Percentiles rank a stretch among this genome's conserved stretches.
phyloP scores from a whole-genome alignment of 495 filamentous ascomycete species.

The Immersiella caudata region DNA sequence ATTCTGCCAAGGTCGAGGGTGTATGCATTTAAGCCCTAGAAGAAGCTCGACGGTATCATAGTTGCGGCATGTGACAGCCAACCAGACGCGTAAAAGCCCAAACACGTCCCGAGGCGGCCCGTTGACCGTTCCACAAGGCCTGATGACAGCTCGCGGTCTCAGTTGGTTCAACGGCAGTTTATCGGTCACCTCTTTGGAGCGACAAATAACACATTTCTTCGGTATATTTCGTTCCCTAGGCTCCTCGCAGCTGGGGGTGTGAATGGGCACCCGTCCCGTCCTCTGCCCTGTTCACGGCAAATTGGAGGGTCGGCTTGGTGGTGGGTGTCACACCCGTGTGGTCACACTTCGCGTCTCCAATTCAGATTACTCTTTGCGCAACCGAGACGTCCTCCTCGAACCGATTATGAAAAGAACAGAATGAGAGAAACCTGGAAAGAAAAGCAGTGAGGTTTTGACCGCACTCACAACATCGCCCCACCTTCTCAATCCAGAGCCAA shows the following conservation, averaged over 20 bases:
- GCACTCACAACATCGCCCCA: neutral
- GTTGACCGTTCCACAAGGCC: neutral
- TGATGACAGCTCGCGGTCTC: neutral
- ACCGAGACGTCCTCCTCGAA: too few relatives aligned
- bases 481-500: slow-evolving; percentile 16
- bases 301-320: neutral
- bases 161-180: neutral
- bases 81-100: slow-evolving; percentile 10
- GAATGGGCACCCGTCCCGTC: neutral
- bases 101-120: neutral
- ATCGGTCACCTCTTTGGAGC: too few relatives aligned
- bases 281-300: neutral
- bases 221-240: neutral
- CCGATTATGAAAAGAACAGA: neutral
- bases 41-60: neutral
- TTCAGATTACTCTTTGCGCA: neutral
- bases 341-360: neutral
- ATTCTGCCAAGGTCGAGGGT: slow-evolving; percentile 13
- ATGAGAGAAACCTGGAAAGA: neutral
- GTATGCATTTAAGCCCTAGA: slow-evolving; percentile 22
- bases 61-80: slow-evolving; percentile 26
- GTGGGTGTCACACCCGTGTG: neutral
- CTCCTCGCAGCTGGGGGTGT: neutral
- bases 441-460: neutral
- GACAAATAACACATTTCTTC: neutral